phyloP scores from a whole-genome alignment of 331 rosid species.

The Malus hybrid region DNA sequence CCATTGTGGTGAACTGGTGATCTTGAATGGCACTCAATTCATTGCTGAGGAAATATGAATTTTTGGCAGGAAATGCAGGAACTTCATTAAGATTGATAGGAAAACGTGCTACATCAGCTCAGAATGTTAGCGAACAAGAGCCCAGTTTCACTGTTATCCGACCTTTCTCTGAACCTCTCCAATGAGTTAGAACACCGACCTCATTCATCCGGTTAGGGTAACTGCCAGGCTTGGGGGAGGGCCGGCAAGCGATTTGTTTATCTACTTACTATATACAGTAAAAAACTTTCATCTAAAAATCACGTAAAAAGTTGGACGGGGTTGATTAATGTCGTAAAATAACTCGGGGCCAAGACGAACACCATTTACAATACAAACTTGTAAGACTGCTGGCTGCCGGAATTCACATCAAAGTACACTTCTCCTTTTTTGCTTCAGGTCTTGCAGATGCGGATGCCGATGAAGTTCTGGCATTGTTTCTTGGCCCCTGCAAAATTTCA shows the following conservation, averaged over 20 bases:
- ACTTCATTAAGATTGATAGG: not conserved
- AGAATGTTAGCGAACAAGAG: not conserved
- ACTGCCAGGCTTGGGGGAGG: not conserved
- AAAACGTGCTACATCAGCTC: not conserved
- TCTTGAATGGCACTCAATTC: not conserved
- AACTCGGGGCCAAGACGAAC: conserved; percentile 6
- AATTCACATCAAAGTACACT: conserved; percentile 85
- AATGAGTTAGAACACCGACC: not conserved
- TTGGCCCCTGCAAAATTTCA: conserved; percentile 51
- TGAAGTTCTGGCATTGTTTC: conserved; percentile 41
- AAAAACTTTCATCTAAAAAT: conserved; percentile 24
- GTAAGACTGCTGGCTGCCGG: conserved; percentile 9
- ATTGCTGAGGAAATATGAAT: not conserved
- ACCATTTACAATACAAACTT: conserved; percentile 37
- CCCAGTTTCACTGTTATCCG: not conserved
- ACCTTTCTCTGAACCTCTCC: not conserved
- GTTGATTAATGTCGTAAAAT: not conserved
- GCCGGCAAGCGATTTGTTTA: not conserved
- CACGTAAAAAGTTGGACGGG: conserved; percentile 30
- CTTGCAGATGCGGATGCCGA: conserved; percentile 41
- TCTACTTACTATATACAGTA: conserved; percentile 21
- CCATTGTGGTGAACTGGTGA: not conserved
- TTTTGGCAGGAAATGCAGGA: not conserved
- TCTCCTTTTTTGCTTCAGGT: conserved; percentile 82
- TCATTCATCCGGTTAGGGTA: conserved; percentile 3